Evolutionary conservation across 768 basidiomycete species (phyloP).

Genomic region (Tricholoma sp.): DNA sequence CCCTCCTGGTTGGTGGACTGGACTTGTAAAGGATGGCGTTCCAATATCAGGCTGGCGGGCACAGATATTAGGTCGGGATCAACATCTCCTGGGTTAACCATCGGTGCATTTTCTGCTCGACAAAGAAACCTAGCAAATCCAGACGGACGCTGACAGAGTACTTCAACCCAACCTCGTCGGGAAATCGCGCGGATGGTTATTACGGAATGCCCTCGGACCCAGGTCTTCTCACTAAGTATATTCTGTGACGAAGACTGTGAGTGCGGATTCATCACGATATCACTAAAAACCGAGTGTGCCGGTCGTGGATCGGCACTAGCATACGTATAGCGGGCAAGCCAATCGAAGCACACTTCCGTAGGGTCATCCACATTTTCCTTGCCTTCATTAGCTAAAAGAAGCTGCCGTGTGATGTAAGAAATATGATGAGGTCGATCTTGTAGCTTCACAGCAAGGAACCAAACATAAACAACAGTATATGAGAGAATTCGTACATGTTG

Average conservation of each 20-base stretch:
- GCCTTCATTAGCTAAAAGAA: slow-evolving; percentile 81
- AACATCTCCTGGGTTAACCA: slow-evolving; percentile 80
- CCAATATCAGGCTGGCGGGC: slow-evolving; percentile 70
- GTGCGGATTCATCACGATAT: slow-evolving; percentile 67
- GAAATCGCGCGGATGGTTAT: slow-evolving; percentile 74
- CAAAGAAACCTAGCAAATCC: slow-evolving; percentile 84
- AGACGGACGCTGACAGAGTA: slow-evolving; percentile 79
- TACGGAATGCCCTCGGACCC: slow-evolving; percentile 82
- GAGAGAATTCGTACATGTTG: slow-evolving; percentile 89
- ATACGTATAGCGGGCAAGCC: slow-evolving; percentile 92
- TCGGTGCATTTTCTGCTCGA: slow-evolving; percentile 82
- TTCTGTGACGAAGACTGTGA: slow-evolving; percentile 32
- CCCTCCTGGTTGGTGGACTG: slow-evolving; percentile 22
- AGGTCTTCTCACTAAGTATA: slow-evolving; percentile 59
- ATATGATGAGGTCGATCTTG: slow-evolving; percentile 78
- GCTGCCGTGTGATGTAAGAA: slow-evolving; percentile 79
- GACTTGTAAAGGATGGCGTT: slow-evolving; percentile 41
- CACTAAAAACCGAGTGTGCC: slow-evolving; percentile 68
- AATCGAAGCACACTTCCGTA: slow-evolving; percentile 96
- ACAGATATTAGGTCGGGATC: slow-evolving; percentile 72
- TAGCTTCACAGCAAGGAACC: slow-evolving; percentile 88
- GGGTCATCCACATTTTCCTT: slow-evolving; percentile 74
- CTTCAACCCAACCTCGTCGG: slow-evolving; percentile 83
- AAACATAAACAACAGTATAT: slow-evolving; percentile 87
- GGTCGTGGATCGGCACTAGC: slow-evolving; percentile 92